Base-by-base conservation (phyloP, 257 asterid genomes). In the Capsicum pubescens region DNA sequence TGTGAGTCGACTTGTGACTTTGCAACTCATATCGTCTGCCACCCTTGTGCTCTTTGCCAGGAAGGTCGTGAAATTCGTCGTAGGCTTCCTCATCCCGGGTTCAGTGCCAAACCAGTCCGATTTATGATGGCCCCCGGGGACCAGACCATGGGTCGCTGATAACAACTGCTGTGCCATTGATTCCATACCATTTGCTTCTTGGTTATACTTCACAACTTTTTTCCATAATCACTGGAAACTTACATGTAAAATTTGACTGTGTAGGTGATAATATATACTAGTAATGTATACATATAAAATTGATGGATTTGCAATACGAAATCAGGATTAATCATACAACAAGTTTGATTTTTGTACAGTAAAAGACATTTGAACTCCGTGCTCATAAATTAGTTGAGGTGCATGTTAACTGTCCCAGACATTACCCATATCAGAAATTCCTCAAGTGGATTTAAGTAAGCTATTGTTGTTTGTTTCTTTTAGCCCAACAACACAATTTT, bases 51-150 rank as follows among this genome's bases (percentile, higher is more conserved):
- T 68, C 95, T 96, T 83, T 96, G 99, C 82, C 99, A 93, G 86
- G 99, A 96, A 89, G 98, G 95, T 57, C 98, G 99, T 72, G 98
- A 95, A 85, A 88, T 96, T 84, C 99, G 99, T 35, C 99, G 98
- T 14, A 92, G 98, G 93, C 90, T 96, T 84, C 94, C 94, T 81
- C 99, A 93, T 88, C 97, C 99, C 0, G 98, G 93, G 36, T 87
- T 90, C 87, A 88, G 85, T 54, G 77, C 95, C 60, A 95, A 87
- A 16, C 95, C 93, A 32, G 84, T 92, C 83, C 7, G 90, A 76
- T 86, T 90, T 88, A 93, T 94, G 98, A 85, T 91, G 57, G 97
- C 99, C 0, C 99, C 99, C 0, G 89, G 88, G 7, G 98, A 90
- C 57, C 99, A 96, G 89, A 81, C 87, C 67, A 96, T 96, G 98